Percentiles rank a stretch among this genome's conserved stretches.
phyloP scores from a whole-genome alignment of 371 early-diverging fungal species.

The Saksenaea vasiformis region DNA sequence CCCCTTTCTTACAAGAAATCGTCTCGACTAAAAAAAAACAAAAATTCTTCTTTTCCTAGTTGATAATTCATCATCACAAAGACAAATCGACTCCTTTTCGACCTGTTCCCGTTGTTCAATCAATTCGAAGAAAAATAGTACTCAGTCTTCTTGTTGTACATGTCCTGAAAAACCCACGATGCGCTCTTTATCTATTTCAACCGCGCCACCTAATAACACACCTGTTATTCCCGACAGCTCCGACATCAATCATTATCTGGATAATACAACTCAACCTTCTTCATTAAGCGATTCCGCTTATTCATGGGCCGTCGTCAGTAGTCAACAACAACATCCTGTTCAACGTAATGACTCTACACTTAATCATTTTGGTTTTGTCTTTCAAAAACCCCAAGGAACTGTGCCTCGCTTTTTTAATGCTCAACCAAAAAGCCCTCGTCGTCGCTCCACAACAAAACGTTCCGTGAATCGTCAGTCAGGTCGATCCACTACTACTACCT shows the following conservation, averaged over 20 bases:
- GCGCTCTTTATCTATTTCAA: neutral
- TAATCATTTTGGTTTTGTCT: neutral
- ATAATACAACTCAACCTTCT: neutral
- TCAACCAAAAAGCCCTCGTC: constrained; percentile 1
- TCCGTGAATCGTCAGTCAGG: neutral
- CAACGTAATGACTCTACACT: neutral
- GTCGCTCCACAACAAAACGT: neutral
- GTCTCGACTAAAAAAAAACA: too few relatives aligned
- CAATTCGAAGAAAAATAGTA: neutral
- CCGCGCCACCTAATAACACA: neutral
- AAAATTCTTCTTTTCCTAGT: neutral
- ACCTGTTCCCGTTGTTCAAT: neutral
- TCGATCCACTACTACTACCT: neutral
- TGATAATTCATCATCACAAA: neutral
- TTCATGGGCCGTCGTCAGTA: constrained; percentile 1
- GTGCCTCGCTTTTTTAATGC: neutral
- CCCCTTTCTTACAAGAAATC: too few relatives aligned
- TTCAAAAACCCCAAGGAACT: neutral
- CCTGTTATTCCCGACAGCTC: neutral
- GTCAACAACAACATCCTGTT: neutral
- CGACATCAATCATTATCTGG: neutral
- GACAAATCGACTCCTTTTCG: neutral
- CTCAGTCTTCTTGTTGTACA: neutral
- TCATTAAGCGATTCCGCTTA: constrained; percentile 2
- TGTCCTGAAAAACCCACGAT: constrained; percentile 3